phyloP scores from a whole-genome alignment of 805 yeast species.

The Wickerhamiella australiensis region DNA sequence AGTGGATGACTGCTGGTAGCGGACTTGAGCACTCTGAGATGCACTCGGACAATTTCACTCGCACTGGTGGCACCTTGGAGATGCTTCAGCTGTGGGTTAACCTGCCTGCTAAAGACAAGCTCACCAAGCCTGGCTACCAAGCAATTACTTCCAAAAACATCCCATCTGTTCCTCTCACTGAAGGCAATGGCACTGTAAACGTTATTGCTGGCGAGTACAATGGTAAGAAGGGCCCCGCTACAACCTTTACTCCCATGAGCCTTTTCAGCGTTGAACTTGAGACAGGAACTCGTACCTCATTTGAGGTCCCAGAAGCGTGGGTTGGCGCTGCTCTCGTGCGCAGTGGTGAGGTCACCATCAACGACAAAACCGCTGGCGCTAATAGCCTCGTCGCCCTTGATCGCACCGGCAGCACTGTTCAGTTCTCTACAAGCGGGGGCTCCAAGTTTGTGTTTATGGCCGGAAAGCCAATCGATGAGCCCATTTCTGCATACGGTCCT shows the following conservation, averaged over 20 bases:
- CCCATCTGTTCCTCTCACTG: constrained; percentile 48
- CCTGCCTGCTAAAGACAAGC: constrained; percentile 51
- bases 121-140: constrained; percentile 60
- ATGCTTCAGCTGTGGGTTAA: constrained; percentile 88
- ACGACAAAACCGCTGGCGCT: constrained; percentile 27
- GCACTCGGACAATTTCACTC: constrained; percentile 24
- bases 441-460: constrained; percentile 64
- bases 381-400: constrained; percentile 32
- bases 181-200: constrained; percentile 50
- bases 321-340: constrained; percentile 60
- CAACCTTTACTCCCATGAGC: constrained; percentile 72
- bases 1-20: constrained; percentile 85
- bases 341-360: constrained; percentile 45
- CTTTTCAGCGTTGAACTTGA: constrained; percentile 54
- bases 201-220: constrained; percentile 68
- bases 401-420: constrained; percentile 32
- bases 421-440: constrained; percentile 23
- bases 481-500: constrained; percentile 79
- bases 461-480: constrained; percentile 62
- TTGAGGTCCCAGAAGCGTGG: constrained; percentile 46
- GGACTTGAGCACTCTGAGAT: constrained; percentile 80
- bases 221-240: constrained; percentile 59
- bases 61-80: constrained; percentile 34
- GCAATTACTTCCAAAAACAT: constrained; percentile 57
- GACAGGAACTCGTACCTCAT: constrained; percentile 54